Conservation (phyloP, 208 protist genomes). For the Leishmania arabica region DNA sequence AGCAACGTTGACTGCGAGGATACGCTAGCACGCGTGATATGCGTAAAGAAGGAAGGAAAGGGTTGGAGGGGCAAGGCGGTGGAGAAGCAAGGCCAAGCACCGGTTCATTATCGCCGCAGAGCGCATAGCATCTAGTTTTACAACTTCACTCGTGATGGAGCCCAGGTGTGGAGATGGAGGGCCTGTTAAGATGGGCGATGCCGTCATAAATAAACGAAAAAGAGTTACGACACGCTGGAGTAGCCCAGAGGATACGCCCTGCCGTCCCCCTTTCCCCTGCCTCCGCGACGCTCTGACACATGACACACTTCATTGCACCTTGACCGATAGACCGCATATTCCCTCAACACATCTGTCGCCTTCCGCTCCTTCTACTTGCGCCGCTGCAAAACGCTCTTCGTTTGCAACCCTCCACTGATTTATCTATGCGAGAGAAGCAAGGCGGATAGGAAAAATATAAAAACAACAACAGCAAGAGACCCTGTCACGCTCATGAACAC, state of each 20-base stretch:
- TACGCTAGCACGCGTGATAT: neutral
- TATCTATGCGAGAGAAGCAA: neutral
- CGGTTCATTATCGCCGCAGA: neutral
- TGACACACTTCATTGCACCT: neutral
- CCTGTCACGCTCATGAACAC: neutral
- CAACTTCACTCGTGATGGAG: neutral
- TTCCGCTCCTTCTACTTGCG: neutral
- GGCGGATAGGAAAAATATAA: neutral
- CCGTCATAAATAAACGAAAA: neutral
- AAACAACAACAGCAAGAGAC: neutral
- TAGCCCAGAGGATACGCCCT: neutral
- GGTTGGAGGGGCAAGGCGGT: too few species aligned
- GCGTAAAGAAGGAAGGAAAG: neutral
- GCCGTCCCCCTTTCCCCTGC: neutral
- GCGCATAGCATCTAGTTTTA: neutral
- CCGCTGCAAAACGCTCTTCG: neutral
- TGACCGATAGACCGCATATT: neutral
- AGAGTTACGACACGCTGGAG: neutral
- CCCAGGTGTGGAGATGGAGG: neutral
- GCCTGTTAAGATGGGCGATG: neutral
- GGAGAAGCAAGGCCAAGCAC: neutral
- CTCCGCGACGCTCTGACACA: neutral
- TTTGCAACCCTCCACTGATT: neutral
- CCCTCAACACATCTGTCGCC: neutral
- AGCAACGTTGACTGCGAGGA: neutral